A percentile compares a stretch with the other conserved stretches of the same genome.
Evolutionary conservation across 2,329 filamentous ascomycete genomes (phyloP).

Genomic region (Calonectria crousiana): DNA sequence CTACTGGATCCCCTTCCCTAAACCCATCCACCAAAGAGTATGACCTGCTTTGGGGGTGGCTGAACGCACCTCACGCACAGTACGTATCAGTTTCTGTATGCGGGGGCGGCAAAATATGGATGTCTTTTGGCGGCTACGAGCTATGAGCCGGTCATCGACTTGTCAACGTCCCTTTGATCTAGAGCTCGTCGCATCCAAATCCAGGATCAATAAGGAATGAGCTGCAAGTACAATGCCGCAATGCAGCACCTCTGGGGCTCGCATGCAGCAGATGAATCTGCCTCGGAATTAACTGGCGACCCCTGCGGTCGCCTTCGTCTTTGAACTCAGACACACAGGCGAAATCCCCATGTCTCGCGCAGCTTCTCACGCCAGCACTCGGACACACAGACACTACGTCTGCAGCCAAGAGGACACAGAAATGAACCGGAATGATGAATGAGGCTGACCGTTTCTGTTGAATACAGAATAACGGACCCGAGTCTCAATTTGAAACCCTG

Average conservation of each 20-base stretch:
- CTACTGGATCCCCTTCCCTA: not conserved
- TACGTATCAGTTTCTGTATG: conserved; percentile 8
- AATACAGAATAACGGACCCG: not conserved
- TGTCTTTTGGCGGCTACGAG: not conserved
- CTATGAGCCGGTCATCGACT: not conserved
- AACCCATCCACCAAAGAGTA: not conserved
- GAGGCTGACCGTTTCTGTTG: conserved; percentile 3
- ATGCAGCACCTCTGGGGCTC: not conserved
- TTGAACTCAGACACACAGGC: not conserved
- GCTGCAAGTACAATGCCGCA: not conserved
- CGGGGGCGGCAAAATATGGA: conserved; percentile 17
- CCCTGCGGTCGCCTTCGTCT: not conserved
- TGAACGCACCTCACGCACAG: conserved; percentile 7
- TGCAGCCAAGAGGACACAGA: not conserved
- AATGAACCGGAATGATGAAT: not conserved
- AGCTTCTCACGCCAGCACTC: not conserved
- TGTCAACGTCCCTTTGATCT: not conserved
- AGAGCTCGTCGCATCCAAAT: not conserved
- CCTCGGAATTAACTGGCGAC: not conserved
- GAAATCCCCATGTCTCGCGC: conserved; percentile 4
- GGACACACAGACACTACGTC: not conserved
- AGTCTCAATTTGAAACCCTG: conserved; percentile 16
- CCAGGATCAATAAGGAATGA: not conserved
- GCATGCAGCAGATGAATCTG: not conserved
- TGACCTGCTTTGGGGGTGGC: conserved; percentile 7